phyloP scores from a whole-genome alignment of 306 rosid genomes.

The Vigna unguiculata region DNA sequence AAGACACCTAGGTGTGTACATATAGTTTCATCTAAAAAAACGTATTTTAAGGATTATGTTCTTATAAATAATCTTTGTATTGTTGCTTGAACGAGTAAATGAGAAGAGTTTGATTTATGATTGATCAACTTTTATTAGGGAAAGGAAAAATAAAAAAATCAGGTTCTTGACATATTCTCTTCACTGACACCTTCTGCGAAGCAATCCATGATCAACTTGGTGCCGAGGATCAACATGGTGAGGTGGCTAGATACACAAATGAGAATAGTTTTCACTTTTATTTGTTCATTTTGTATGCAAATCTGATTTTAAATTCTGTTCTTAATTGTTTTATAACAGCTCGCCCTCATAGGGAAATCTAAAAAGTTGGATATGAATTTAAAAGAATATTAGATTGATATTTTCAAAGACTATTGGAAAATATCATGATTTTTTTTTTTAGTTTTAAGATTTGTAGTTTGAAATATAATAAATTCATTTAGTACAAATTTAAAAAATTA shows the following conservation, averaged over 20 bases:
- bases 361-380: background rate
- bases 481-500: too few relatives aligned
- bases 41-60: background rate
- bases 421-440: too few relatives aligned
- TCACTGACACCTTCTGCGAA: background rate
- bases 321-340: background rate
- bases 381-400: too few relatives aligned
- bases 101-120: constrained; percentile 4
- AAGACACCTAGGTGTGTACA: too few relatives aligned
- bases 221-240: background rate
- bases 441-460: too few relatives aligned
- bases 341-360: background rate
- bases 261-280: background rate
- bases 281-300: background rate
- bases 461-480: too few relatives aligned
- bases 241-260: background rate
- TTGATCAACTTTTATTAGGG: constrained; percentile 28
- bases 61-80: background rate
- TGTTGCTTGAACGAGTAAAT: background rate
- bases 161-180: background rate
- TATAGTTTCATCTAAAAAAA: too few relatives aligned
- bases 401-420: too few relatives aligned
- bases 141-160: constrained; percentile 27
- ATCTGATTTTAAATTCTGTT: background rate
- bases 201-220: background rate